Base-by-base conservation (phyloP, 257 asterid genomes). In the Thymus quinquecostatus region DNA sequence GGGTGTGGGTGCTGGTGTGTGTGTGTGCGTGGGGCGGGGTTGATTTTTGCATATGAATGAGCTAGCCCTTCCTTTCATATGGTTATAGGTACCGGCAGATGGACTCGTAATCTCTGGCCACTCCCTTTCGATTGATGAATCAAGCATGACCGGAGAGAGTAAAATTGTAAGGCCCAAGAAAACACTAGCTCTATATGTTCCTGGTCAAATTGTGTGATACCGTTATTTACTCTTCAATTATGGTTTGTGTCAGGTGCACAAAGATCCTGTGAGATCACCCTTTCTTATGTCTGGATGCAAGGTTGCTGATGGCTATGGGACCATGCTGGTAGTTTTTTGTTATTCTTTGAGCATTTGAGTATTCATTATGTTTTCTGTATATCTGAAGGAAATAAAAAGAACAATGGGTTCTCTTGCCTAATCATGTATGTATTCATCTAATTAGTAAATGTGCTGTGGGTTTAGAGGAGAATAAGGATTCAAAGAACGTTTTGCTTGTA, bases 121-220 rank as follows among this genome's bases (percentile, higher is more conserved):
- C 30, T 94, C 97, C 47, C 96, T 94, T 60, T 80, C 97, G 54
- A 73, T 94, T 77, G 99, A 94, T 80, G 99, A 91, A 83, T 94
- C 99, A 70, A 94, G 97, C 78, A 94, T 94, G 97, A 91, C 99
- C 1, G 97, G 99, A 70, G 97, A 94, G 83, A 91, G 97, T 81
- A 94, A 89, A 82, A 89, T 91, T 50, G 99, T 94, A 83, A 47
- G 97, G 48, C 79, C 53, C 56, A 9, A 50, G 36, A 58, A 49
- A 30, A 43, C 58, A 6, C 44, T 47, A 60, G 40, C 41, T 70
- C 57, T 79, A 50, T 71, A 66, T 63, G 65, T 13, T 54, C 10
- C 10, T 56, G 48, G 66, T 53, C 65, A 44, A 38, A 0, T 49
- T 69, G 6, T 53, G 54, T 41, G 10, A 33, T 50, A 40, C 58